These are phyloP conservation scores for Myotisia sp. DNA, from an alignment of 2,329 filamentous ascomycete genomes.

Conservation along the genomic window DNA sequence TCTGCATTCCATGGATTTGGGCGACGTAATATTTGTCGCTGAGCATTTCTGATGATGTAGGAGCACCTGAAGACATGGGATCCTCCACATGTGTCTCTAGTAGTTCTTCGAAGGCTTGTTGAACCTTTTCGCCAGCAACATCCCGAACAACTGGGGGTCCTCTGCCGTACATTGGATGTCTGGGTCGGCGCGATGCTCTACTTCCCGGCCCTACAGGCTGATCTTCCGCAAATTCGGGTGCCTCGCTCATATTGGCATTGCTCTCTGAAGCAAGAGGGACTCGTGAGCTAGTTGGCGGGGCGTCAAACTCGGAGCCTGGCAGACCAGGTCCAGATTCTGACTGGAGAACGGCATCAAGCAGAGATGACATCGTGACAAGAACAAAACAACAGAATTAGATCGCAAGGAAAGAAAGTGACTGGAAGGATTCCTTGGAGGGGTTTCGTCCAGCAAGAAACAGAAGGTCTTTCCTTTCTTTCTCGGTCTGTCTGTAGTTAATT, in stretches of 20 bases:
- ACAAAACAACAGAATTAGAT: no score
- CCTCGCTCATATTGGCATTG: slow-evolving; percentile 41
- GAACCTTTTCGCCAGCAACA: slow-evolving; percentile 47
- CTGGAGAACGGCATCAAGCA: slow-evolving; percentile 10
- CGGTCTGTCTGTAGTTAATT: no score
- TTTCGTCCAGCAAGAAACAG: no score
- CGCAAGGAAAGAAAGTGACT: no score
- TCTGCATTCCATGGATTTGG: slow-evolving; percentile 48
- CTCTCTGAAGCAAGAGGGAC: slow-evolving; percentile 38
- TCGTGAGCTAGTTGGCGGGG: slow-evolving; percentile 37
- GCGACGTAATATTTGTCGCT: slow-evolving; percentile 53
- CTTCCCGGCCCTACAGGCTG: slow-evolving; percentile 43
- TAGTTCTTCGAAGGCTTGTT: slow-evolving; percentile 48
- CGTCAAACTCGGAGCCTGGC: slow-evolving; percentile 7
- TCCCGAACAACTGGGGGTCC: slow-evolving; percentile 48
- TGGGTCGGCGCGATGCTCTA: slow-evolving; percentile 34
- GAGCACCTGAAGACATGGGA: slow-evolving; percentile 39
- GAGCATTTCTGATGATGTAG: slow-evolving; percentile 39
- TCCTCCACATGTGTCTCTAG: slow-evolving; percentile 49
- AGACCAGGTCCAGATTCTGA: slow-evolving; percentile 5
- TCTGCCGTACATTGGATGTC: slow-evolving; percentile 34
- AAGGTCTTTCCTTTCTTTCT: no score
- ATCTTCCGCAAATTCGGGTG: slow-evolving; percentile 47
- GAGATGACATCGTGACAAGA: slow-evolving; percentile 9
- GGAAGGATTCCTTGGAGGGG: no score